A percentile compares a stretch with the other conserved stretches of the same genome.
phyloP scores from a whole-genome alignment of 345 rosid species.

The Rhizophora apiculata region DNA sequence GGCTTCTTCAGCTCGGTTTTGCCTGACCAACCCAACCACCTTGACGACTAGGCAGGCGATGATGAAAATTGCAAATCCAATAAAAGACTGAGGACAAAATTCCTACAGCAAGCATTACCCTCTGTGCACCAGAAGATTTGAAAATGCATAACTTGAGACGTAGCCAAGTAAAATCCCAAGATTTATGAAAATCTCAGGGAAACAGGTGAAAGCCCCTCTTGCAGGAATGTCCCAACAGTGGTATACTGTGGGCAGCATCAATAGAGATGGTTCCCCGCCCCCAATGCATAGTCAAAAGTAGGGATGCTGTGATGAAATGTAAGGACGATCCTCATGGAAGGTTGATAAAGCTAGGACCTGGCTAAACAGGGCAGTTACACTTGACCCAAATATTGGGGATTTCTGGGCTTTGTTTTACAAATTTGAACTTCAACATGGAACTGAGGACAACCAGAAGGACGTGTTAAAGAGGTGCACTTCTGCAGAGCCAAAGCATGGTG shows the following conservation, averaged over 20 bases:
- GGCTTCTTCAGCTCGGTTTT: slow-evolving; percentile 68
- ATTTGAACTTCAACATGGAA: slow-evolving; percentile 83
- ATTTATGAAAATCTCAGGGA: slow-evolving; percentile 84
- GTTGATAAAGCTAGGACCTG: slow-evolving; percentile 85
- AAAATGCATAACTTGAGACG: slow-evolving; percentile 79
- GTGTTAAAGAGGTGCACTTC: slow-evolving; percentile 66
- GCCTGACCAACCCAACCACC: slow-evolving; percentile 70
- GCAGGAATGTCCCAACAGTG: slow-evolving; percentile 90
- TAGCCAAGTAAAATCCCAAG: slow-evolving; percentile 84
- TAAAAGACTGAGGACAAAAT: slow-evolving; percentile 74
- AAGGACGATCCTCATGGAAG: slow-evolving; percentile 81
- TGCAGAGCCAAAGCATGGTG: slow-evolving; percentile 83
- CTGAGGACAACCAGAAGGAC: slow-evolving; percentile 72
- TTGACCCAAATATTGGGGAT: slow-evolving; percentile 78
- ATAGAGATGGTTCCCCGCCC: slow-evolving; percentile 85
- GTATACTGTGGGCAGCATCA: slow-evolving; percentile 84
- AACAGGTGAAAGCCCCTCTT: slow-evolving; percentile 82
- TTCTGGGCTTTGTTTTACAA: slow-evolving; percentile 88
- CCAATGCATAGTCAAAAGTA: slow-evolving; percentile 60
- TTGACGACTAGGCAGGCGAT: slow-evolving; percentile 93
- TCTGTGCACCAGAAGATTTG: slow-evolving; percentile 65
- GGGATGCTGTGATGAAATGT: slow-evolving; percentile 78
- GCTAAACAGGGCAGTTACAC: slow-evolving; percentile 78
- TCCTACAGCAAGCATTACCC: slow-evolving; percentile 90
- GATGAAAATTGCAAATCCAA: slow-evolving; percentile 68